Evolutionary conservation across 352 stramenopile species (phyloP).

Genomic region (Globisporangium paddicum): DNA sequence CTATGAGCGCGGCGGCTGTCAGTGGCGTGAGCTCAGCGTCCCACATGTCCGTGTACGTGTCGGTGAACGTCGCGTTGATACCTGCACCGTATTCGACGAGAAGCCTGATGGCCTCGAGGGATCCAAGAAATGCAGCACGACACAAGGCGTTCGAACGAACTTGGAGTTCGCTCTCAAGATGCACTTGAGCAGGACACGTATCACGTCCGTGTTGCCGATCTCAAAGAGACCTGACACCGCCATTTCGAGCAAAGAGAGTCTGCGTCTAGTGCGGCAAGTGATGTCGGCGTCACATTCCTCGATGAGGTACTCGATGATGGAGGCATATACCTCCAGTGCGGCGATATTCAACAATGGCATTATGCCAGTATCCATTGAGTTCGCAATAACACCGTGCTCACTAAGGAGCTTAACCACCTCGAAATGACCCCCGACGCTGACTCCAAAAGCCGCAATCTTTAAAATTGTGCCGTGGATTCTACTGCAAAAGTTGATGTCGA

Average conservation of each 20-base stretch:
- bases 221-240: no score
- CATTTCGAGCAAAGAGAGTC: background rate
- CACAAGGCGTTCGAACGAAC: background rate
- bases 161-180: background rate
- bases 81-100: background rate
- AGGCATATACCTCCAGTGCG: background rate
- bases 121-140: background rate
- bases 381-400: background rate
- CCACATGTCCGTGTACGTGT: background rate
- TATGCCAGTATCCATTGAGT: background rate
- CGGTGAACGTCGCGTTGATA: background rate
- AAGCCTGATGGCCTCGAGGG: background rate
- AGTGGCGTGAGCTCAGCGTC: background rate
- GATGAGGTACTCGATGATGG: background rate
- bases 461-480: background rate
- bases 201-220: no score
- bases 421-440: no score
- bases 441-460: background rate
- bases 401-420: background rate
- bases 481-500: background rate
- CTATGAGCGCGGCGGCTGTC: background rate
- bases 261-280: background rate
- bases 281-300: background rate
- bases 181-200: background rate
- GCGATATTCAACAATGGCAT: background rate